Conservation (phyloP, 352 stramenopile genomes). For the Phytopythium aichiense region DNA sequence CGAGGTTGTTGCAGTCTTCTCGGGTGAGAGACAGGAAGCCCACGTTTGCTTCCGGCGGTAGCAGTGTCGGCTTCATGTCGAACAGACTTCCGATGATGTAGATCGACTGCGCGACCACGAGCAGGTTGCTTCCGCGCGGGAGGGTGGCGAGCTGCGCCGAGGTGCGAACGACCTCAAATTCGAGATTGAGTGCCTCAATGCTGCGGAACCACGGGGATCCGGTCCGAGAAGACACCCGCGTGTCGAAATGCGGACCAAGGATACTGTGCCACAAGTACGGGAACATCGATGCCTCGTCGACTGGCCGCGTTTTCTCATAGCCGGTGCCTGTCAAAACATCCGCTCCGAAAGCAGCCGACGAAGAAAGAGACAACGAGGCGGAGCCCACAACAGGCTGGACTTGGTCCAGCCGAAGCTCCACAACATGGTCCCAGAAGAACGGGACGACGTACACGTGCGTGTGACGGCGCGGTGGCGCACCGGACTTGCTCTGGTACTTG, state of each 20-base stretch:
- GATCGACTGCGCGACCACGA: constrained; percentile 32
- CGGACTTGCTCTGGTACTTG: background rate
- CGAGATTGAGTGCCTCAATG: constrained; percentile 23
- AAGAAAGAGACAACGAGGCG: background rate
- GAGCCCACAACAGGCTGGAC: constrained; percentile 16
- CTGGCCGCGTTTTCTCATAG: constrained; percentile 34
- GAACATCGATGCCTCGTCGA: constrained; percentile 52
- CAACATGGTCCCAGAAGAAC: constrained; percentile 33
- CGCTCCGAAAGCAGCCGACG: background rate
- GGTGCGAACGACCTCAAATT: constrained; percentile 38
- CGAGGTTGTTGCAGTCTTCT: constrained; percentile 58
- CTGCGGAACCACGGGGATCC: constrained; percentile 19
- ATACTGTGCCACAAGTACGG: constrained; percentile 60
- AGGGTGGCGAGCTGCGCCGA: constrained; percentile 27
- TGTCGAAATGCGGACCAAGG: constrained; percentile 38
- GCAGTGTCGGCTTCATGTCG: constrained; percentile 12
- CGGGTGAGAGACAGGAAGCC: constrained; percentile 41
- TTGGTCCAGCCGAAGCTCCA: constrained; percentile 28
- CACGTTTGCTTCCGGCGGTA: constrained; percentile 22
- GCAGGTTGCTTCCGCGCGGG: constrained; percentile 30
- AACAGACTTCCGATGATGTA: constrained; percentile 21
- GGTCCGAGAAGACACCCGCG: constrained; percentile 13
- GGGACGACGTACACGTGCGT: constrained; percentile 51
- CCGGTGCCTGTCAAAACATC: background rate
- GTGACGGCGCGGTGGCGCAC: background rate